These are phyloP conservation scores for Dioscorea zingiberensis DNA, from an alignment of 106 monocot species.

Conservation along the genomic window DNA sequence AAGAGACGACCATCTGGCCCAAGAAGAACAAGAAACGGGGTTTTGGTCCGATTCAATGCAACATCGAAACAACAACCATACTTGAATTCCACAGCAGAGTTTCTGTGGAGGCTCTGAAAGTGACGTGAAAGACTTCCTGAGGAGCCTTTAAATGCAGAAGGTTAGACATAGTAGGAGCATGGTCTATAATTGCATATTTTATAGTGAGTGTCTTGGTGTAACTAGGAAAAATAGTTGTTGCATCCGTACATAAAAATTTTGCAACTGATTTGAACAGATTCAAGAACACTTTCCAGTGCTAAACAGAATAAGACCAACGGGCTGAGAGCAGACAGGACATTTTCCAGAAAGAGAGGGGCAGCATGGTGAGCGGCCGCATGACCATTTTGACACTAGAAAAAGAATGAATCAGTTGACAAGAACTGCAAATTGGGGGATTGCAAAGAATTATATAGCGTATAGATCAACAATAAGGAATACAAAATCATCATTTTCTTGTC, in stretches of 20 bases:
- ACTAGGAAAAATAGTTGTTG: conserved; percentile 22
- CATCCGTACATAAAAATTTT: conserved; percentile 48
- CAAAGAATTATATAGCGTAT: no score
- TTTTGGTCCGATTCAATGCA: conserved; percentile 10
- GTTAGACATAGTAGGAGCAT: conserved; percentile 37
- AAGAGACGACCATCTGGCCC: conserved; percentile 34
- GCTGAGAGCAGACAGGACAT: conserved; percentile 53
- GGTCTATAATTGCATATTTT: conserved; percentile 48
- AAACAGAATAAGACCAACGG: conserved; percentile 38
- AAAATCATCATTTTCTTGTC: no score
- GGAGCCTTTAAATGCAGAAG: conserved; percentile 42
- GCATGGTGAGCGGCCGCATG: conserved; percentile 60
- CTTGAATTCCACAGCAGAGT: conserved; percentile 9
- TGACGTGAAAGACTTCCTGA: conserved; percentile 26
- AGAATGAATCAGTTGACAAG: neutral
- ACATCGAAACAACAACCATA: conserved; percentile 21
- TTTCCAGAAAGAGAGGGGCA: conserved; percentile 44
- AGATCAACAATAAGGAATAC: no score
- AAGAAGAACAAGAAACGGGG: conserved; percentile 26
- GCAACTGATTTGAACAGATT: conserved; percentile 54
- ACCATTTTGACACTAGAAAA: conserved; percentile 74
- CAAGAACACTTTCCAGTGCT: conserved; percentile 68
- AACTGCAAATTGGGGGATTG: no score
- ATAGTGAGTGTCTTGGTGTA: conserved; percentile 26
- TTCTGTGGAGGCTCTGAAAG: conserved; percentile 19